Percentiles rank a stretch among this genome's conserved stretches.
These are phyloP conservation scores for Eimeria falciformis DNA, from an alignment of 169 alveolate genomes.

Conservation along the genomic window DNA sequence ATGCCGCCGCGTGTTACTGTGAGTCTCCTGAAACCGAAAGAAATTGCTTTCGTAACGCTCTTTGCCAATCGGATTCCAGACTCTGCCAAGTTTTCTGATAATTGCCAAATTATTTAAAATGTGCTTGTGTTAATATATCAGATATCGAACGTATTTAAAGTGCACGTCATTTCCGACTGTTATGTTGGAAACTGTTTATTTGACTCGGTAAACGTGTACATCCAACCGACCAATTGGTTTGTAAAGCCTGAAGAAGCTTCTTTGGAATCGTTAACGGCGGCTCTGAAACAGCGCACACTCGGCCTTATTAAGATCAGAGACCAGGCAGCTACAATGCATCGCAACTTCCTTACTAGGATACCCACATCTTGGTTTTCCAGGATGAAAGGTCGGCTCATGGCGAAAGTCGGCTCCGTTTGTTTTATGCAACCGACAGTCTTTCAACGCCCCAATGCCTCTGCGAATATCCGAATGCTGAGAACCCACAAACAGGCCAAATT, in stretches of 20 bases:
- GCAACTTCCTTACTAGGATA: slow-evolving; percentile 14
- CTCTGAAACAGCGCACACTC: slow-evolving; percentile 6
- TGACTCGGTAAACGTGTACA: slow-evolving; percentile 31
- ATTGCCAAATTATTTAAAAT: no score
- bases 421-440: slow-evolving; percentile 38
- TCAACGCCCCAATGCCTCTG: background rate
- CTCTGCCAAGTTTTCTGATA: background rate
- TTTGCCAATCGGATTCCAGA: background rate
- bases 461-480: slow-evolving; percentile 23
- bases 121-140: background rate
- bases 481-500: slow-evolving; percentile 23
- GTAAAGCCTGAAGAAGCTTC: slow-evolving; percentile 60
- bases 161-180: slow-evolving; percentile 42
- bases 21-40: background rate
- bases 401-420: slow-evolving; percentile 51
- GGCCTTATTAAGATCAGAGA: background rate
- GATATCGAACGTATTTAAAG: slow-evolving; percentile 17
- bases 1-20: slow-evolving; percentile 53
- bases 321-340: slow-evolving; percentile 34
- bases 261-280: slow-evolving; percentile 17
- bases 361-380: slow-evolving; percentile 35
- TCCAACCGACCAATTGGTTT: slow-evolving; percentile 62
- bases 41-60: background rate
- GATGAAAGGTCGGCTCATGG: slow-evolving; percentile 43
- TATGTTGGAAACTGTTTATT: background rate